A percentile compares a stretch with the other conserved stretches of the same genome.
phyloP scores from a whole-genome alignment of 1,284 basidiomycete genomes.

The Fistulina hepatica region DNA sequence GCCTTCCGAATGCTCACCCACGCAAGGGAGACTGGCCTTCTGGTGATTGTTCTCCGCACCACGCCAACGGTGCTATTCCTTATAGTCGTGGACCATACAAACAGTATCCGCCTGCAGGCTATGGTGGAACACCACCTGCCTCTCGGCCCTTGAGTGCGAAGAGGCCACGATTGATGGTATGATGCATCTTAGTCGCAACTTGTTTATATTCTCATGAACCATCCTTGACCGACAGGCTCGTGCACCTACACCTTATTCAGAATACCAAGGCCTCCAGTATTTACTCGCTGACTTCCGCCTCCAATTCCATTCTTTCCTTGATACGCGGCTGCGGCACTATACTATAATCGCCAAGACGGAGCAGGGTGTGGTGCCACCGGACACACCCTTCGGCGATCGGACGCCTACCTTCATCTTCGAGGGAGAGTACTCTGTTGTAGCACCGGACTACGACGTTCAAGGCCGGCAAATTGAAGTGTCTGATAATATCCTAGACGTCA shows the following conservation, averaged over 20 bases:
- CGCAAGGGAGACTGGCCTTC: neutral
- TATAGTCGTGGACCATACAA: neutral
- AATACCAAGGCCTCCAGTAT: slow-evolving; percentile 28
- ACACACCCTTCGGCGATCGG: slow-evolving; percentile 9
- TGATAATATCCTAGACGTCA: slow-evolving; percentile 22
- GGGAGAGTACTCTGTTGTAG: slow-evolving; percentile 44
- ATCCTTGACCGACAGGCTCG: slow-evolving; percentile 4
- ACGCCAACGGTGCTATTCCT: slow-evolving; percentile 12
- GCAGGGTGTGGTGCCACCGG: slow-evolving; percentile 19
- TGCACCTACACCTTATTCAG: slow-evolving; percentile 23
- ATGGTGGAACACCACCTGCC: neutral
- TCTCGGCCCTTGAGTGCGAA: neutral
- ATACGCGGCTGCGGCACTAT: slow-evolving; percentile 30
- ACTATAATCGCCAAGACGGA: slow-evolving; percentile 7
- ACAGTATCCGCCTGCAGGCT: slow-evolving; percentile 1
- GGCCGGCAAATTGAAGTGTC: slow-evolving; percentile 21
- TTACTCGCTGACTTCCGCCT: slow-evolving; percentile 28
- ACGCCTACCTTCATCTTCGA: slow-evolving; percentile 34
- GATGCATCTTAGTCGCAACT: neutral
- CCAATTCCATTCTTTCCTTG: slow-evolving; percentile 29
- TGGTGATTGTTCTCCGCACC: slow-evolving; percentile 1
- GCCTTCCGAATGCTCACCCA: neutral
- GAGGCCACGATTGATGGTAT: neutral
- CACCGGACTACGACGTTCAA: slow-evolving; percentile 29
- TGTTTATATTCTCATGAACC: slow-evolving; percentile 9